Evolutionary conservation across 2,329 filamentous ascomycete species (phyloP), one percentile per base, ranked within the genome.

Genomic region (Ascochyta viciae-villosae): DNA sequence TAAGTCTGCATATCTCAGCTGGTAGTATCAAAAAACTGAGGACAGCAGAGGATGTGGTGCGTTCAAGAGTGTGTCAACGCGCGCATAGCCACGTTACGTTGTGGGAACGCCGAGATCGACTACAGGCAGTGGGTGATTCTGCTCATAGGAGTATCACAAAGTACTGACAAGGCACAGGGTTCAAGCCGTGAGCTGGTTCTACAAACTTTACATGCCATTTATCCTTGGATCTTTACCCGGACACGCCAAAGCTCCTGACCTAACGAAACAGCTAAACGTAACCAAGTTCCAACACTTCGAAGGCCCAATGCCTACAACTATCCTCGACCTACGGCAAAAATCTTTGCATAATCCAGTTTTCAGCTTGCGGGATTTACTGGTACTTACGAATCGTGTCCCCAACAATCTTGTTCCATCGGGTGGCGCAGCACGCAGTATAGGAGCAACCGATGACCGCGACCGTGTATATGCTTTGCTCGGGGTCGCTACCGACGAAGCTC

Each of bases 401-500:
- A 19, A 19, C 19, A 19, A 19, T 10, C 10, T 33, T 33, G 29
- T 33, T 12, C 29, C 29, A 4, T 12, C 29, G 12, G 9, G 29
- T 33, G 29, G 29, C 4, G 29, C 29, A 9, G 10, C 29, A 33
- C 29, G 29, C 29, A 33, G 42, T 13, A 55, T 58, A 7, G 46
- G 29, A 7, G 57, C 57, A 13, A 61, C 58, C 3, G 48, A 58
- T 35, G 54, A 58, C 1, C 35, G 49, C 29, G 61, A 63, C 35
- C 39, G 61, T 7, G 58, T 63, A n/a, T 63, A 54, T 24, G 58
- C 54, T 12, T 27, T 63, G 16, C 29, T 63, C 3, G 61, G 58
- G 6, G 49, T 63, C 12, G 52, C 55, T 2, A 55, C 42, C n/a
- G 58, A 63, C 27, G 42, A 33, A 3, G 52, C 33, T 16, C 54